Evolutionary conservation across 1,139 yeast species (phyloP).

Genomic region (Yarrowia galli): DNA sequence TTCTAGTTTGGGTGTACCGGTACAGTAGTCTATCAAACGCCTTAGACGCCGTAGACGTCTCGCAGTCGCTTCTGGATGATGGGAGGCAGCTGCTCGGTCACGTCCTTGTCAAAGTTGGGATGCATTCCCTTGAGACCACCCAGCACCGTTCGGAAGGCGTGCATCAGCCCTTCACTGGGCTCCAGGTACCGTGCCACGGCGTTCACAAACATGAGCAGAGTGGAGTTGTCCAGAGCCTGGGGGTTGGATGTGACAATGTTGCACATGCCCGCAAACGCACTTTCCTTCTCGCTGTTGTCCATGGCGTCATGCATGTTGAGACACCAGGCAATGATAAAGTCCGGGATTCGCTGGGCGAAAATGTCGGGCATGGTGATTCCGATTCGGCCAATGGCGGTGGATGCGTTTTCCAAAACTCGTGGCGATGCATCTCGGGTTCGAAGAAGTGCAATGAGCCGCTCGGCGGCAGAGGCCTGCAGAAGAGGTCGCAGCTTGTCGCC

Average conservation of each 20-base stretch:
- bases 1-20: background rate
- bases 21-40: background rate
- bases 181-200: slow-evolving; percentile 67
- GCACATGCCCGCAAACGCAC: slow-evolving; percentile 80
- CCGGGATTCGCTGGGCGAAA: slow-evolving; percentile 63
- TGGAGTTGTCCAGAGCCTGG: slow-evolving; percentile 61
- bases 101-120: slow-evolving; percentile 45
- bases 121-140: slow-evolving; percentile 51
- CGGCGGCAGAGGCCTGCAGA: slow-evolving; percentile 62
- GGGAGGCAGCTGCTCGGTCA: slow-evolving; percentile 44
- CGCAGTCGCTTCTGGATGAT: slow-evolving; percentile 39
- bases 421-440: slow-evolving; percentile 57
- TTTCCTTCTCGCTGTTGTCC: slow-evolving; percentile 82
- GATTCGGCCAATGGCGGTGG: slow-evolving; percentile 91
- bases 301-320: slow-evolving; percentile 66
- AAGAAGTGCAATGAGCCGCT: slow-evolving; percentile 69
- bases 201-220: slow-evolving; percentile 64
- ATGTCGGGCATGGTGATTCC: slow-evolving; percentile 71
- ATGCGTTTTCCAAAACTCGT: slow-evolving; percentile 81
- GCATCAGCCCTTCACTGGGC: slow-evolving; percentile 52
- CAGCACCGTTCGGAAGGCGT: slow-evolving; percentile 49
- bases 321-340: slow-evolving; percentile 72
- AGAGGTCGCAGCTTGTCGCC: slow-evolving; percentile 64
- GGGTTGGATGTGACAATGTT: slow-evolving; percentile 71
- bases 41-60: slow-evolving; percentile 34